Base-by-base conservation (phyloP, 2,329 filamentous ascomycete genomes). In the Aspergillus clavatus region DNA sequence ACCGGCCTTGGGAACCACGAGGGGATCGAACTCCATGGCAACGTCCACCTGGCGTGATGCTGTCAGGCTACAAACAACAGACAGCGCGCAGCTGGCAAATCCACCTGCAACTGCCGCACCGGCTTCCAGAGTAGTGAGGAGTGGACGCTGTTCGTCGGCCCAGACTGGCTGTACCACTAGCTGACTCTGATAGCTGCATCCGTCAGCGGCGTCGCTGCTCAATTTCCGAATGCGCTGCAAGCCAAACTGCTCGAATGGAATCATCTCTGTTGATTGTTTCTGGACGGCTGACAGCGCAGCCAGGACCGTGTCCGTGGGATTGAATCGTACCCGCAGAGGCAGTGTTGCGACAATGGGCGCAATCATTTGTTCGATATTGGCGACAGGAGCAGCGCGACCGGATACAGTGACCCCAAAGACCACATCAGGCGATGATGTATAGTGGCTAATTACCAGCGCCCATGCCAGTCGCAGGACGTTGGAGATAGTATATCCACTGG, bases 181-280 rank as follows among this genome's bases (percentile, higher is more conserved):
- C 40, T 71, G 55, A 37, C 58, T 72, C 37, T 69, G 66, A 47
- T 71, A 69, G 8, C 68, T 58, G 44, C 68, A 72, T 21, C 67
- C 69, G 2, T 57, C 51, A 5, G 58, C 59, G 4, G 64, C 58
- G 40, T 71, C 64, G 1, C 71, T 62, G 52, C 75, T 77, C 12
- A 79, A 59, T 12, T 69, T 66, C n/a, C 77, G 74, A 44, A 73
- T 73, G 29, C 70, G 63, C 40, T 71, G 69, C 14, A 73, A 40
- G 3, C 71, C 71, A 4, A 76, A 72, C 56, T 85, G 80, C 63
- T 84, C 79, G 54, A 81, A 76, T 0, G 78, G 75, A 2, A 82
- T 81, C 43, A 77, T 72, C 4, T 68, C 62, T 0, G 77, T 66
- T 0, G 72, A 75, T 43, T 75, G 72, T 19, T 75, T 64, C 33